Conservation (phyloP, 257 asterid genomes). For the Nicotiana obtusifolia region DNA sequence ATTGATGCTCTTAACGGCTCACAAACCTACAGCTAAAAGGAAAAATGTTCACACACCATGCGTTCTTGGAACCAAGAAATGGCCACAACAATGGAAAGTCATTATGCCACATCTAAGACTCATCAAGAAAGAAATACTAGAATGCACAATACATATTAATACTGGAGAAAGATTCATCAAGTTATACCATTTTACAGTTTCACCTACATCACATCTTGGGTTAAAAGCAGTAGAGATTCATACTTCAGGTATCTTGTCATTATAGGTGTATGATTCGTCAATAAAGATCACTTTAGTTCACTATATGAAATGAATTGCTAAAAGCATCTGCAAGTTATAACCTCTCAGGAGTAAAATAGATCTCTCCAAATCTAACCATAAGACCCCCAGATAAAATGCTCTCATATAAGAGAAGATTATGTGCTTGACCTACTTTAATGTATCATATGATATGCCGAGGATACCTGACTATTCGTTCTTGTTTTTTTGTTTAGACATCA, state of each 20-base stretch:
- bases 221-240: background rate
- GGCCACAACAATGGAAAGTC: background rate
- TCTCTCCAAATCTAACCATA: background rate
- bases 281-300: background rate
- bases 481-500: background rate
- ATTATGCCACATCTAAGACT: background rate
- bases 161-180: background rate
- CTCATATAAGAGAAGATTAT: background rate
- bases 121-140: background rate
- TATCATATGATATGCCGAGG: background rate
- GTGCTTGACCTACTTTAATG: background rate
- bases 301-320: background rate
- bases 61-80: background rate
- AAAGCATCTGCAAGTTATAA: background rate
- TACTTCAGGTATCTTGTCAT: background rate
- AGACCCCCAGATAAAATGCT: background rate
- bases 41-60: slow-evolving; percentile 1
- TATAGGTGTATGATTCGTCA: background rate
- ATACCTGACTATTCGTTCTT: background rate
- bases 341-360: background rate
- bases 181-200: background rate
- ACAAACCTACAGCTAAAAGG: slow-evolving; percentile 47
- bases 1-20: slow-evolving; percentile 70
- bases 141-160: background rate
- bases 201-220: background rate